Conservation (phyloP, 768 basidiomycete genomes). For the Mycena haematopus region DNA sequence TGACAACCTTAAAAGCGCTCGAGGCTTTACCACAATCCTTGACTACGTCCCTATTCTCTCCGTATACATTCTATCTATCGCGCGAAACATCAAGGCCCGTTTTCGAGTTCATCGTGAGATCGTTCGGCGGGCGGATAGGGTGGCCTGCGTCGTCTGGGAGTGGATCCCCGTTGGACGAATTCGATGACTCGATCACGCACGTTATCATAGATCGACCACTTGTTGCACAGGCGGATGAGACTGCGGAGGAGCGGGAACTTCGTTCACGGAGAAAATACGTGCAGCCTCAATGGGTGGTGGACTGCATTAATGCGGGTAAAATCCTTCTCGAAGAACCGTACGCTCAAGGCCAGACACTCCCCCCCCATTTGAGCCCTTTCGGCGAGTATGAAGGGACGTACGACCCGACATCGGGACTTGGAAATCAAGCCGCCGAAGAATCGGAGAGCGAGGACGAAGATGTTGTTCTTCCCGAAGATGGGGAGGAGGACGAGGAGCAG, state of each 20-base stretch:
- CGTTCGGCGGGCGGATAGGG: slow-evolving; percentile 91
- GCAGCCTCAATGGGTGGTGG: slow-evolving; percentile 98
- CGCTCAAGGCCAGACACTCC: slow-evolving; percentile 82
- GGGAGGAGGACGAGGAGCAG: slow-evolving; percentile 34
- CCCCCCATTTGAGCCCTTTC: slow-evolving; percentile 96
- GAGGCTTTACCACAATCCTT: slow-evolving; percentile 63
- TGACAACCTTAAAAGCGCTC: slow-evolving; percentile 75
- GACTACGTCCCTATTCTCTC: slow-evolving; percentile 73
- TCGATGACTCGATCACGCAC: slow-evolving; percentile 88
- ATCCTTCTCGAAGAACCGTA: slow-evolving; percentile 88
- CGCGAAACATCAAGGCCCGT: slow-evolving; percentile 90
- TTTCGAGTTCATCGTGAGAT: slow-evolving; percentile 92
- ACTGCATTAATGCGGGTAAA: slow-evolving; percentile 89
- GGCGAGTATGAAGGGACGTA: slow-evolving; percentile 82
- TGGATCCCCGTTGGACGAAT: slow-evolving; percentile 81
- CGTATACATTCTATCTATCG: slow-evolving; percentile 92
- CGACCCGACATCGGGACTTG: slow-evolving; percentile 58
- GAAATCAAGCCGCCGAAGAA: slow-evolving; percentile 42
- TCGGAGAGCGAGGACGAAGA: slow-evolving; percentile 42
- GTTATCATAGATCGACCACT: slow-evolving; percentile 92
- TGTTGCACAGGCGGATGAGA: slow-evolving; percentile 53
- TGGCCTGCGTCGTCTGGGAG: slow-evolving; percentile 85
- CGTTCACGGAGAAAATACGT: slow-evolving; percentile 81
- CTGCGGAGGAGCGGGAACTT: slow-evolving; percentile 63
- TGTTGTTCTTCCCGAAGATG: slow-evolving; percentile 33